Conservation (phyloP, 2,329 filamentous ascomycete genomes). For the Didymosphaeria variabile region DNA sequence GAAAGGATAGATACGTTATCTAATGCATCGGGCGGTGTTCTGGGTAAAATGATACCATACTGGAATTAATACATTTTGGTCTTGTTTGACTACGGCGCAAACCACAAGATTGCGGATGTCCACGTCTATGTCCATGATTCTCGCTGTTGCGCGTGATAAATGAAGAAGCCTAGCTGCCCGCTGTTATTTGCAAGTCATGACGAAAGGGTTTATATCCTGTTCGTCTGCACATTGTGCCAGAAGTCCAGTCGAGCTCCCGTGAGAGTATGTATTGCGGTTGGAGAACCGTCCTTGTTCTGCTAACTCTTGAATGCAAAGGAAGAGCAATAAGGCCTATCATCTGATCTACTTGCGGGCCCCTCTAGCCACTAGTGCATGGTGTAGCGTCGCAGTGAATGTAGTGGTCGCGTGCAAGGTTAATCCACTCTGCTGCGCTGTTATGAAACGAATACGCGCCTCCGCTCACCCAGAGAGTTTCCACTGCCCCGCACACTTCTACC, state of each 20-base stretch:
- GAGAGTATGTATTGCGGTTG: neutral
- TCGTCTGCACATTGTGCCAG: too few relatives aligned
- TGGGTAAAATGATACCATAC: conserved; percentile 13
- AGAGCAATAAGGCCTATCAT: neutral
- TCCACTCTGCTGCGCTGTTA: neutral
- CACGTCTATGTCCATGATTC: neutral
- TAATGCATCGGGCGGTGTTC: conserved; percentile 18
- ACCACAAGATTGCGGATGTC: neutral
- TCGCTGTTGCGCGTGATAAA: neutral
- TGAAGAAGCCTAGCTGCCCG: neutral
- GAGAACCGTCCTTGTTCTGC: neutral
- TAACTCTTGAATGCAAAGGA: neutral
- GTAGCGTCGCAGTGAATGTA: neutral
- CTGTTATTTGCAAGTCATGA: too few relatives aligned
- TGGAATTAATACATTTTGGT: neutral
- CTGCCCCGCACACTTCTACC: too few relatives aligned
- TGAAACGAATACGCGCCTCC: neutral
- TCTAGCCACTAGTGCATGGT: neutral
- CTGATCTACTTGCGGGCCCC: neutral
- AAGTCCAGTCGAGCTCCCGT: too few relatives aligned
- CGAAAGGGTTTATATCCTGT: too few relatives aligned
- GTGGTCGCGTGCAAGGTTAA: neutral
- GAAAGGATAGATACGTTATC: conserved; percentile 60
- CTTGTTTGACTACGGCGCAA: neutral
- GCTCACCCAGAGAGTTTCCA: neutral